Percentiles rank a stretch among this genome's conserved stretches.
These are phyloP conservation scores for Papiliotrema nemorosa DNA, from an alignment of 1,284 basidiomycete species.

Conservation along the genomic window DNA sequence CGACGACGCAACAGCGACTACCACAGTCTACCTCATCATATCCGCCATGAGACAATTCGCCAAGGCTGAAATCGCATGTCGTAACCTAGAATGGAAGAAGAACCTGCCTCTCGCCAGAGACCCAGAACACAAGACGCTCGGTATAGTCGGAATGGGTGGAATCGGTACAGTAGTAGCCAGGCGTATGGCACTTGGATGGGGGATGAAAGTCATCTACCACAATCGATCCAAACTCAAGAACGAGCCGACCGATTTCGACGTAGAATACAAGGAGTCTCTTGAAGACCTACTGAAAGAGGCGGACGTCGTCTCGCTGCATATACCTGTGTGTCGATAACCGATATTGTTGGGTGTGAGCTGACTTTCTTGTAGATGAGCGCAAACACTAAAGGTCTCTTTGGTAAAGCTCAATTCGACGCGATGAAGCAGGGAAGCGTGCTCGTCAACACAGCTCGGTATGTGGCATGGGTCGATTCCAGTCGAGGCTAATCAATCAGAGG, in stretches of 20 bases:
- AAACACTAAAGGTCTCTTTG: constrained; percentile 69
- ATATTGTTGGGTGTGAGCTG: constrained; percentile 27
- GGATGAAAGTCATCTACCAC: constrained; percentile 74
- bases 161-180: constrained; percentile 57
- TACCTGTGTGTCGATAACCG: constrained; percentile 24
- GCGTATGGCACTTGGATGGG: constrained; percentile 37
- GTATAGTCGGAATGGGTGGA: constrained; percentile 81
- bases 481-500: constrained; percentile 47
- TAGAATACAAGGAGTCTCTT: constrained; percentile 62
- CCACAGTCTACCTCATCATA: constrained; percentile 74
- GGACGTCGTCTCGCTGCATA: constrained; percentile 61
- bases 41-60: constrained; percentile 73
- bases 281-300: constrained; percentile 65
- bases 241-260: constrained; percentile 57
- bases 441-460: constrained; percentile 71
- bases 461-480: neutral
- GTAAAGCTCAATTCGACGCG: constrained; percentile 65
- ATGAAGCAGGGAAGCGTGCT: constrained; percentile 74
- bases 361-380: constrained; percentile 47
- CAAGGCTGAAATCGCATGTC: constrained; percentile 57
- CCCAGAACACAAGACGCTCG: constrained; percentile 68
- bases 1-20: constrained; percentile 83
- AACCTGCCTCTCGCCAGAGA: constrained; percentile 60
- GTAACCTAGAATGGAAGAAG: constrained; percentile 55
- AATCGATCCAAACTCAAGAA: constrained; percentile 57